Percentiles rank a stretch among this genome's conserved stretches.
Conservation (phyloP, 1,284 basidiomycete genomes). For the Trametes versicolor region DNA sequence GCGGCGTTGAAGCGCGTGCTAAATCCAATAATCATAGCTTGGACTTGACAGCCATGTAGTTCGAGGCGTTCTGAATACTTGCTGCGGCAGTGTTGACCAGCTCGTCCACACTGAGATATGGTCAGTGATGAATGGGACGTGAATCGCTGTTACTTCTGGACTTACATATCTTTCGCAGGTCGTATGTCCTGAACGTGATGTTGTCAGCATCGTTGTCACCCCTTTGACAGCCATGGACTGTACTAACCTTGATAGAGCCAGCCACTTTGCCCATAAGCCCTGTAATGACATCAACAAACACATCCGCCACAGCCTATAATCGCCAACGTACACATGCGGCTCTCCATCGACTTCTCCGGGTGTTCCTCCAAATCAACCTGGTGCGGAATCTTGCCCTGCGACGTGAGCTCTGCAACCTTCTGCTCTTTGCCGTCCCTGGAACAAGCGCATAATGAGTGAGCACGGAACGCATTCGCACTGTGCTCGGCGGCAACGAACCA, state of each 20-base stretch:
- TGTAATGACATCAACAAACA: conserved; percentile 36
- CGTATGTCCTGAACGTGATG: conserved; percentile 66
- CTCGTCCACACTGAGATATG: not conserved
- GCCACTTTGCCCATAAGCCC: conserved; percentile 92
- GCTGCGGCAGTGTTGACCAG: not conserved
- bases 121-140: not conserved
- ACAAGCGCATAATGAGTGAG: not conserved
- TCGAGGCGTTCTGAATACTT: not conserved
- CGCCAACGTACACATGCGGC: conserved; percentile 62
- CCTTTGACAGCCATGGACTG: too few relatives aligned
- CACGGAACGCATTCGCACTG: not conserved
- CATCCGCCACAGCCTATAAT: not conserved
- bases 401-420: conserved; percentile 69
- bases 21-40: conserved; percentile 1
- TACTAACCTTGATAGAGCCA: conserved; percentile 72
- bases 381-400: conserved; percentile 79
- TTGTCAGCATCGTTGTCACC: not conserved
- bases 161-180: conserved; percentile 84
- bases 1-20: not conserved
- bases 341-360: conserved; percentile 73
- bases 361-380: conserved; percentile 75
- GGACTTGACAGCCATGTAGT: not conserved
- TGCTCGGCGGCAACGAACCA: conserved; percentile 53
- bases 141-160: conserved; percentile 8
- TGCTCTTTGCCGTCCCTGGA: conserved; percentile 64